Base-by-base conservation (phyloP, 768 basidiomycete species). In the Rhizopogon roseolus region DNA sequence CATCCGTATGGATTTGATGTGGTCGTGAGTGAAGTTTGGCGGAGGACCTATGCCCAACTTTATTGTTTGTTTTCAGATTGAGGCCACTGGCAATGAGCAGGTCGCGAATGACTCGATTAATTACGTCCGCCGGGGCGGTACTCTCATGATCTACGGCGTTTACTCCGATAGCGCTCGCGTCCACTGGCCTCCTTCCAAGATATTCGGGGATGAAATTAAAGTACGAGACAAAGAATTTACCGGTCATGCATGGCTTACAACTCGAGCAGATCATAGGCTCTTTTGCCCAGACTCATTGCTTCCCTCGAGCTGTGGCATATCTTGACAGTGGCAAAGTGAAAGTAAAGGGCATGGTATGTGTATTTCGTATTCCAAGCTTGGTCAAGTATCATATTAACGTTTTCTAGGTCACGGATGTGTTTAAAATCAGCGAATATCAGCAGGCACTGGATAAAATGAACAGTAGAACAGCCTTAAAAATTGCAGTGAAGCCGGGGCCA, bases 391-490 rank as follows among this genome's bases (percentile, higher is more conserved):
- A 27, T 27, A 11, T 25, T 48, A 22, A 49, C 22, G 10, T 48
- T 13, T 28, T 49, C 32, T 25, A 81, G 79, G 73, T 80, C 34
- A 84, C 85, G 10, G 77, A 86, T 59, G 68, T 78, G 19, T 86
- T 80, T 64, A 67, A 76, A 28, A 68, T 86, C 52, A 73, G 75
- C 42, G 81, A 86, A 49, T 86, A 80, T 64, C 81, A 85, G 66
- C 72, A 79, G 58, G 85, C 84, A 17, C 64, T 87, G 41, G 84
- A 86, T 62, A 84, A 80, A 73, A 77, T 87, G 79, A 79, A 77
- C 52, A 81, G 79, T 57, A 74, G 78, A 53, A 69, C 71, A 1
- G 77, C 79, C n/a, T 60, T 81, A 9, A 81, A 81, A 66, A 73
- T 81, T 49, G 78, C 72, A 6, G 73, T 81, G 22, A 79, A 76